phyloP scores from a whole-genome alignment of 1,139 yeast genomes.

The Suhomyces bokatorum region DNA sequence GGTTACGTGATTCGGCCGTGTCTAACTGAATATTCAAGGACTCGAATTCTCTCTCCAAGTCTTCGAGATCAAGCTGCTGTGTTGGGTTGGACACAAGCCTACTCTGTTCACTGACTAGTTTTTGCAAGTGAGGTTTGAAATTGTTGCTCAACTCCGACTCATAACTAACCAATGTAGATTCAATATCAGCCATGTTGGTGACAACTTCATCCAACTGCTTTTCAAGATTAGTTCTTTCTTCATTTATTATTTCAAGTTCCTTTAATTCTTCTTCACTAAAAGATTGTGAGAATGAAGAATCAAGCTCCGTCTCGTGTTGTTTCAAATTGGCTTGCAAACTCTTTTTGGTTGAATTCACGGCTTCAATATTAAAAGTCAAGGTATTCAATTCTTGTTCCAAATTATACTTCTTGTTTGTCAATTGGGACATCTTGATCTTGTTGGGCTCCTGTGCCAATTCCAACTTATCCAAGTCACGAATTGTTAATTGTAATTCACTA shows the following conservation, averaged over 20 bases:
- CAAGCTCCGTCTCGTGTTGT: slow-evolving; percentile 53
- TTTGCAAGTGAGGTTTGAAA: slow-evolving; percentile 32
- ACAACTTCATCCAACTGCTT: slow-evolving; percentile 43
- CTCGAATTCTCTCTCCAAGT: slow-evolving; percentile 31
- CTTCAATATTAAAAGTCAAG: slow-evolving; percentile 21
- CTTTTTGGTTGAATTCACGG: slow-evolving; percentile 26
- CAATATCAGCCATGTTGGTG: slow-evolving; percentile 48
- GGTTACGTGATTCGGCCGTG: slow-evolving; percentile 22
- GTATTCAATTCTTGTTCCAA: slow-evolving; percentile 44
- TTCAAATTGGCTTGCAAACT: slow-evolving; percentile 31
- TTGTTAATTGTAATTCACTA: slow-evolving; percentile 48
- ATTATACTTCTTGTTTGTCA: slow-evolving; percentile 42
- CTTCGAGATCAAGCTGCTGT: slow-evolving; percentile 46
- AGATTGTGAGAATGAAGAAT: slow-evolving; percentile 54
- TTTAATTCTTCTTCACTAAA: slow-evolving; percentile 43
- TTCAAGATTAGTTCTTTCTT: slow-evolving; percentile 43
- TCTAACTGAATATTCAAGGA: slow-evolving; percentile 26
- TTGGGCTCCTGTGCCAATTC: slow-evolving; percentile 45
- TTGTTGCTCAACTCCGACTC: slow-evolving; percentile 63
- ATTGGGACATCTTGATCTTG: slow-evolving; percentile 41
- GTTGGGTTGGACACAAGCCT: slow-evolving; percentile 15
- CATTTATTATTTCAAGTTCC: slow-evolving; percentile 41
- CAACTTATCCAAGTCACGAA: slow-evolving; percentile 38
- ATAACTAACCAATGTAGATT: slow-evolving; percentile 49
- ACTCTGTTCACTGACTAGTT: slow-evolving; percentile 40